Conservation (phyloP, 495 filamentous ascomycete species). For the Aspergillus sclerotiicarbonarius region DNA sequence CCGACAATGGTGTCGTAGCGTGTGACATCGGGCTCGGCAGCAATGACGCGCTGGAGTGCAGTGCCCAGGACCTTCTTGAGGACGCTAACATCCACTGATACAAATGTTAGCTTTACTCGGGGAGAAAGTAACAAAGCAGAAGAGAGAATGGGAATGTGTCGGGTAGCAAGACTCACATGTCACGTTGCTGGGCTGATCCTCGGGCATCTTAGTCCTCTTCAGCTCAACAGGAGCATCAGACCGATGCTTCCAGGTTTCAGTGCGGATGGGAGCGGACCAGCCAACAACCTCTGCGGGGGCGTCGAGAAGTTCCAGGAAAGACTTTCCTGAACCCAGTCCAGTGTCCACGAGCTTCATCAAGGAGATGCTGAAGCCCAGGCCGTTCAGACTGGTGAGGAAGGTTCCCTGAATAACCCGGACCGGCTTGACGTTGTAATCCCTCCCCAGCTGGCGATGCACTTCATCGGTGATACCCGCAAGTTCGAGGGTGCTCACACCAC, state of each 20-base stretch:
- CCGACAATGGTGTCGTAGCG: conserved; percentile 89
- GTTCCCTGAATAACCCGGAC: conserved; percentile 59
- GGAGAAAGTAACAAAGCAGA: no score
- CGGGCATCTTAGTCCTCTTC: conserved; percentile 55
- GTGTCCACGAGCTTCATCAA: conserved; percentile 80
- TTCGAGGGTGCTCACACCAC: conserved; percentile 86
- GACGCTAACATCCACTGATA: conserved; percentile 54
- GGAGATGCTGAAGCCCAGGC: conserved; percentile 86
- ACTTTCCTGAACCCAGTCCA: conserved; percentile 68
- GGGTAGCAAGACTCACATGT: conserved; percentile 44
- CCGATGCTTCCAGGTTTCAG: conserved; percentile 53
- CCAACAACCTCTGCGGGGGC: conserved; percentile 80
- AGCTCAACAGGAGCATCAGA: conserved; percentile 37
- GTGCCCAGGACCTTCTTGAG: conserved; percentile 60
- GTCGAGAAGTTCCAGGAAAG: conserved; percentile 86
- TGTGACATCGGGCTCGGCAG: conserved; percentile 79
- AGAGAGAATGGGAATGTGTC: neutral
- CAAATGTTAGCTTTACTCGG: conserved; percentile 18
- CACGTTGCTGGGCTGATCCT: conserved; percentile 65
- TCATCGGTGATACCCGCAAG: conserved; percentile 87
- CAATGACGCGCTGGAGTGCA: conserved; percentile 71
- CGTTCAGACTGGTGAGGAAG: conserved; percentile 85
- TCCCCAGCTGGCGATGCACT: conserved; percentile 72
- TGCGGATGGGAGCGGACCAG: conserved; percentile 71
- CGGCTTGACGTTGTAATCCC: conserved; percentile 68